A percentile compares a stretch with the other conserved stretches of the same genome.
Conservation (phyloP, 1,139 yeast species). For the Yamadazyma atlantica region DNA sequence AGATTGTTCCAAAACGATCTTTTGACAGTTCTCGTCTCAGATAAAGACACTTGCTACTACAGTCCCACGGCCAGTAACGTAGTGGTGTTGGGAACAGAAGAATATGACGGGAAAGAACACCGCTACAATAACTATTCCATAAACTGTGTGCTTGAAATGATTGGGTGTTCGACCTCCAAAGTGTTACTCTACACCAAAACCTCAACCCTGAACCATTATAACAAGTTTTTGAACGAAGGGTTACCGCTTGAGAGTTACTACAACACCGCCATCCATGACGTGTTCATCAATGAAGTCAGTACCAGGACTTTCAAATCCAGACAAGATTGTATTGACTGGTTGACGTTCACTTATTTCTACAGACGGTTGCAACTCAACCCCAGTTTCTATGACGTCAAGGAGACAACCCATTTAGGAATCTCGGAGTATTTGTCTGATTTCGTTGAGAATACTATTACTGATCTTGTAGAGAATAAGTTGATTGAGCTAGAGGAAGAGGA, state of each 20-base stretch:
- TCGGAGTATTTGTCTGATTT: slow-evolving; percentile 82
- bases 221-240: slow-evolving; percentile 69
- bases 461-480: slow-evolving; percentile 59
- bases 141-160: slow-evolving; percentile 68
- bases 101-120: slow-evolving; percentile 72
- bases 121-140: slow-evolving; percentile 69
- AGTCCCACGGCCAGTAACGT: slow-evolving; percentile 57
- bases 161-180: slow-evolving; percentile 54
- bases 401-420: slow-evolving; percentile 63
- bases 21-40: slow-evolving; percentile 54
- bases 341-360: slow-evolving; percentile 82
- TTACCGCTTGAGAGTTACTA: slow-evolving; percentile 83
- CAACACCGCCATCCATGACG: slow-evolving; percentile 58
- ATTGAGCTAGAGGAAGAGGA: slow-evolving; percentile 56
- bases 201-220: slow-evolving; percentile 61
- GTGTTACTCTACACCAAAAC: slow-evolving; percentile 60
- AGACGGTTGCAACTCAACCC: slow-evolving; percentile 81
- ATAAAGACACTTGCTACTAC: slow-evolving; percentile 53
- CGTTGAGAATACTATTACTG: slow-evolving; percentile 71
- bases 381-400: slow-evolving; percentile 77
- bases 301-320: slow-evolving; percentile 62
- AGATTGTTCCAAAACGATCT: slow-evolving; percentile 50
- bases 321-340: slow-evolving; percentile 90
- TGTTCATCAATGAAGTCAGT: slow-evolving; percentile 69
- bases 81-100: slow-evolving; percentile 69